Percentiles rank a stretch among this genome's conserved stretches.
Evolutionary conservation across 306 rosid genomes (phyloP).

Genomic region (Vigna trinervia): DNA sequence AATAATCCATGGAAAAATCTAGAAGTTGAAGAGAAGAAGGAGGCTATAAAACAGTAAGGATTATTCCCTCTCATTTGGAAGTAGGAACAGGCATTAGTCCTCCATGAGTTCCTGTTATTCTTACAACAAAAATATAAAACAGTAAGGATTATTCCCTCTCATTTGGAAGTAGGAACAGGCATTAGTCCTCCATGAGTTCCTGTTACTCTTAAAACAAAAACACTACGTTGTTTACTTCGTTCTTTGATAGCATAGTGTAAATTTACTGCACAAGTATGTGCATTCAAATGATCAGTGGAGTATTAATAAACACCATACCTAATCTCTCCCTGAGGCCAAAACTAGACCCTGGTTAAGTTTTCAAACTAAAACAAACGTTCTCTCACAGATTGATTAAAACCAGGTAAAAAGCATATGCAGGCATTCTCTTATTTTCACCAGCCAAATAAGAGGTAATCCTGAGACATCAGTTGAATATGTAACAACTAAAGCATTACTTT

Average conservation of each 20-base stretch:
- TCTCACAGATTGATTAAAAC: neutral
- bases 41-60: neutral
- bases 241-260: neutral
- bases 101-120: constrained; percentile 17
- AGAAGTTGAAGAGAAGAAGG: no score
- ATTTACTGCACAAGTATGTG: constrained; percentile 4
- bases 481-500: constrained; percentile 22
- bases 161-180: neutral
- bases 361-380: neutral
- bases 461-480: constrained; percentile 13
- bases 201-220: constrained; percentile 19
- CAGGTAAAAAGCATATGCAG: constrained; percentile 19
- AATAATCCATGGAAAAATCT: constrained; percentile 5
- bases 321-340: constrained; percentile 7
- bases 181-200: constrained; percentile 7
- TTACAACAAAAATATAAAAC: neutral
- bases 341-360: neutral
- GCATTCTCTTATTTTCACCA: constrained; percentile 32
- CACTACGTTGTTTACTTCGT: neutral
- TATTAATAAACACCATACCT: constrained; percentile 17
- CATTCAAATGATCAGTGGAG: constrained; percentile 10
- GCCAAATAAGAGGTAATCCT: constrained; percentile 4
- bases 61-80: neutral
- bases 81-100: constrained; percentile 6
- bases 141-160: neutral